Base-by-base conservation (phyloP, 352 stramenopile species). In the Pythium aristosporum region DNA sequence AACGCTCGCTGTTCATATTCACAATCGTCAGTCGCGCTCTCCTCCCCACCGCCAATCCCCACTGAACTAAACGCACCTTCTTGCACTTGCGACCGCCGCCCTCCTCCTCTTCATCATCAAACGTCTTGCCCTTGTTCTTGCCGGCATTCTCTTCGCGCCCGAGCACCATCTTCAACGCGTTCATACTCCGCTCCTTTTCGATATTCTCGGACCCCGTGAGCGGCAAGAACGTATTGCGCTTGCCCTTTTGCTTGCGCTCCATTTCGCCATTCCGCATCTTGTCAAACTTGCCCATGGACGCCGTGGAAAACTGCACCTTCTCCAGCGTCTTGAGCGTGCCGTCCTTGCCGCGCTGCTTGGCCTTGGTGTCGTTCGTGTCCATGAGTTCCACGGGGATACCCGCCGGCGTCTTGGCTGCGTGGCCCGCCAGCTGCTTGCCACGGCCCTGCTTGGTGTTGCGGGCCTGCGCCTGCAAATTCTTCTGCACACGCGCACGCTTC, bases 221-320 rank as follows among this genome's bases (percentile, higher is more conserved):
- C 11, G 80, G 80, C 74, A 92, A 65, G 66, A 94, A 94, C 56
- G 88, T 78, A 69, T 92, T 92, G 63, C 85, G 83, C 68, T 94
- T 94, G 65, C 85, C 85, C 67, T 84, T 89, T 32, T 87, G 67
- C 76, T 94, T 96, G 62, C 89, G 82, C 69, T 98, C 89, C 16
- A 82, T 84, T 77, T 98, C 95, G 43, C 92, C 93, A 43, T 96
- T 79, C 43, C 90, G 76, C 85, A 96, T 94, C 68, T 96, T 94
- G 76, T 98, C 93, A 72, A 98, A 98, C 64, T 96, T 97, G 61
- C 95, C 95, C 71, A 98, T 88, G 2, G 90, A 98, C 18, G 95
- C 93, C 4, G 93, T 98, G 20, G 90, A 95, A 56, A 90, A 87
- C 73, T 98, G 93, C 57, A 96, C 96, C 57, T 96, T 96, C 55